Base-by-base conservation (phyloP, 2,329 filamentous ascomycete species). In the Rutstroemia sp. region DNA sequence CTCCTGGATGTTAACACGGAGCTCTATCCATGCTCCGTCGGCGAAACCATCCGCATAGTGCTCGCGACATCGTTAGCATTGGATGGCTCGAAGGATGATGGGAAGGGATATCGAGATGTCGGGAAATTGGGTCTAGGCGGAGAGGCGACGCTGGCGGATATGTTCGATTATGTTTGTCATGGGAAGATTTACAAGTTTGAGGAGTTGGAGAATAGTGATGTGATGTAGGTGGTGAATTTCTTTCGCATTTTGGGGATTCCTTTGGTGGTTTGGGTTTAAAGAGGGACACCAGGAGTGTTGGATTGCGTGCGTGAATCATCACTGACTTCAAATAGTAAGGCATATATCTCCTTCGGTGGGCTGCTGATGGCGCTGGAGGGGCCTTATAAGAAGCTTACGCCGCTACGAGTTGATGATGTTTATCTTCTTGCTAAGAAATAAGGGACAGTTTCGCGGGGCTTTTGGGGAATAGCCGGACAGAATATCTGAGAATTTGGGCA, bases 391-490 rank as follows among this genome's bases (percentile, higher is more conserved):
- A 96, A 96, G 77, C 82, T 99, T 61, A 95, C 88, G 36, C 88
- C 91, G 27, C 75, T 99, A 68, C 84, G 91, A 66, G 92, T 96
- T 67, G 94, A 99, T 71, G 87, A 96, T 69, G 84, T 95, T 61
- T 99, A 99, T 71, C 81, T 99, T 59, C 80, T 97, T 59, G 78
- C 95, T 65, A 99, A 96, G 83, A 96, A 95, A 84, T 92, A 74
- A 68, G 48, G 30, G 17, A 34, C 1, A 3, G 14, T 17, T 7
- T 7, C 48, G 30, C 19, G 34, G 23, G 48, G 14, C 16, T 30
- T 30, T 30, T 10, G 7, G 7, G 27, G 27, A 30, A 9, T 9
- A 30, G 8, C 9, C 9, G 27, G 27, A 30, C 27, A 9, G 27
- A 8, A 30, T 30, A 30, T 3, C 8, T 9, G 10, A 30, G 27